These are phyloP conservation scores for Fagus sylvatica DNA, from an alignment of 306 rosid species.

Conservation along the genomic window DNA sequence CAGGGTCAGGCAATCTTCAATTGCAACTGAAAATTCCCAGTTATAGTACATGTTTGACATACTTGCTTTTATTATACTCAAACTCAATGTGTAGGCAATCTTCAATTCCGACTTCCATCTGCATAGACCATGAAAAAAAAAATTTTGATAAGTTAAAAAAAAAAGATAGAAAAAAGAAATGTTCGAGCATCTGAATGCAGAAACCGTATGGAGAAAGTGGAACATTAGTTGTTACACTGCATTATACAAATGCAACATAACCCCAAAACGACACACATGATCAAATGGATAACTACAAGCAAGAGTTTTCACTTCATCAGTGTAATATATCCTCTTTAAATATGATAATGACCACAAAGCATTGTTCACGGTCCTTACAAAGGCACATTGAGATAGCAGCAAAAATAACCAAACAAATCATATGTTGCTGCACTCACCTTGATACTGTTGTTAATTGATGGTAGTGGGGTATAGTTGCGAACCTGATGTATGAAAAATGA, in stretches of 20 bases:
- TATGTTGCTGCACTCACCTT: constrained; percentile 61
- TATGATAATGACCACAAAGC: background rate
- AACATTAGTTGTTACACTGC: constrained; percentile 13
- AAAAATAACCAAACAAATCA: constrained; percentile 4
- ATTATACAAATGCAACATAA: constrained; percentile 18
- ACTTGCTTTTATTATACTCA: constrained; percentile 99
- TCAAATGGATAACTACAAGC: constrained; percentile 17
- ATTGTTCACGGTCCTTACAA: background rate
- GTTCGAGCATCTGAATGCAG: no score
- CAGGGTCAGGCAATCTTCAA: background rate
- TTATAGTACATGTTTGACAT: constrained; percentile 40
- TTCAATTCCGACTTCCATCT: constrained; percentile 99
- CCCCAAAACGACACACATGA: constrained; percentile 11
- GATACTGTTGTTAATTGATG: constrained; percentile 91
- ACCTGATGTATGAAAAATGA: constrained; percentile 52
- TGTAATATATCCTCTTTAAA: background rate
- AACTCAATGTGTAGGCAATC: constrained; percentile 98
- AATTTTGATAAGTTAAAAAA: no score
- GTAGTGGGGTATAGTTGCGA: constrained; percentile 85
- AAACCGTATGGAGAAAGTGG: no score
- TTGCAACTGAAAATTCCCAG: constrained; percentile 9
- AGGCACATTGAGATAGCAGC: background rate
- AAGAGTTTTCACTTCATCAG: background rate
- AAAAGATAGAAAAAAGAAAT: no score
- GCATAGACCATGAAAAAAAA: constrained; percentile 19